Base-by-base conservation (phyloP, 331 rosid genomes). In the Malus hybrid region DNA sequence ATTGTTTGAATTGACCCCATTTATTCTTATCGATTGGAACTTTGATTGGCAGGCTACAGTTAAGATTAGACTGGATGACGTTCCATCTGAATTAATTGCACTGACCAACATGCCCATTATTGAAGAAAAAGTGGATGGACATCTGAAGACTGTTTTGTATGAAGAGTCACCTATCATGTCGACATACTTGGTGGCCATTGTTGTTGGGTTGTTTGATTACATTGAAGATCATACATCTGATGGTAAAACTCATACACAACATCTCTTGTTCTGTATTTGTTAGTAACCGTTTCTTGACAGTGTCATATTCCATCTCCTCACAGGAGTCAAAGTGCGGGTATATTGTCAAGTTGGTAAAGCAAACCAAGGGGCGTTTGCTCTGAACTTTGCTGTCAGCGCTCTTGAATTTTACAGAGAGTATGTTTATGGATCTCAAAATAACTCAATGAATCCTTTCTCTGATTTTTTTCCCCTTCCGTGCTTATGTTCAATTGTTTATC, bases 111-210 rank as follows among this genome's bases (percentile, higher is more conserved):
- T 93, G 98, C 98, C 96, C 39, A n/a, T 93, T 65, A 46, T 70
- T 52, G 91, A 86, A 79, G 98, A 91, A 80, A 89, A 79, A 82
- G 79, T 78, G 61, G 72, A 79, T 39, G 91, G 93, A 29, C 68
- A 74, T 71, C 74, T 88, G 52, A 93, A 88, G 85, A 89, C 85
- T 33, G 91, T 93, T 76, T 79, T 90, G 5, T 93, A 79, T 84
- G 80, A 86, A 80, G 97, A 93, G 81, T 84, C 98, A 50, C 97
- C 98, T 31, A 83, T 88, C 46, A 93, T 93, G 98, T 93, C 98
- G 67, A 93, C 98, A 19, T 93, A 93, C 80, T 83, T 93, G 83
- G 98, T 93, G 82, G 98, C 97, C 2, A 80, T 93, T 62, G 96
- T 90, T 71, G 91, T 93, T 46, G 98, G 94, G 66, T 82, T 93